Base-by-base conservation (phyloP, 805 yeast genomes). In the Candida namnaoensis region DNA sequence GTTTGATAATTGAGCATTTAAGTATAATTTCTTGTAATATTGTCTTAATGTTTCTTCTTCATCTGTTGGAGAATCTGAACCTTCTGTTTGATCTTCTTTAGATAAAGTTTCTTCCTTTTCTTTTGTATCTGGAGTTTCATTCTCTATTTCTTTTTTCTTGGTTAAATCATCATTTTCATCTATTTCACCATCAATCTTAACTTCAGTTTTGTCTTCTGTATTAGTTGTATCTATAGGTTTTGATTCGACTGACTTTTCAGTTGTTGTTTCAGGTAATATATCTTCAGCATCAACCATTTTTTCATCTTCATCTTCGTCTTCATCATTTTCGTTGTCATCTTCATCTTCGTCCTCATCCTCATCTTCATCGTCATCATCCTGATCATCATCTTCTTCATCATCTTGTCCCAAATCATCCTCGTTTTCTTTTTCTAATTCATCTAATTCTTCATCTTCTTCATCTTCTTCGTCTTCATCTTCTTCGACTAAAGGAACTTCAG, bases 1-100 rank as follows among this genome's bases (percentile, higher is more conserved):
- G 3, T 71, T 66, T 8, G 87, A 78, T 0, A 62, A 39, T 41
- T 66, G 62, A 1, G 84, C 76, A 27, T 74, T 74, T n/a, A 58
- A 50, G 2, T 54, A 47, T 19, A 69, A 52, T 8, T 55, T 57
- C n/a, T 61, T 57, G 40, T 64, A 58, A n/a, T 60, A 47, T 11
- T 48, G 37, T 34, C 48, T 45, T 4, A 46, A 42, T 39, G 44
- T 35, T 14, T 47, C 19, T 19, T 39, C 45, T 10, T 47, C 41
- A n/a, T 36, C 47, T 41, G 40, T n/a, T 40, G 28, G 48, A 12
- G 33, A 5, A 8, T 30, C 33, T 49, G 57, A 12, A 49, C 52
- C 12, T 41, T 32, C 35, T 26, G 5, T 7, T 8, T 26, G 28
- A 8, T 8, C 28, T 34, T 15, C 44, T 9, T 39, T 44, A 30